Evolutionary conservation across 805 yeast species (phyloP).

Genomic region (Zygoascus tannicola): DNA sequence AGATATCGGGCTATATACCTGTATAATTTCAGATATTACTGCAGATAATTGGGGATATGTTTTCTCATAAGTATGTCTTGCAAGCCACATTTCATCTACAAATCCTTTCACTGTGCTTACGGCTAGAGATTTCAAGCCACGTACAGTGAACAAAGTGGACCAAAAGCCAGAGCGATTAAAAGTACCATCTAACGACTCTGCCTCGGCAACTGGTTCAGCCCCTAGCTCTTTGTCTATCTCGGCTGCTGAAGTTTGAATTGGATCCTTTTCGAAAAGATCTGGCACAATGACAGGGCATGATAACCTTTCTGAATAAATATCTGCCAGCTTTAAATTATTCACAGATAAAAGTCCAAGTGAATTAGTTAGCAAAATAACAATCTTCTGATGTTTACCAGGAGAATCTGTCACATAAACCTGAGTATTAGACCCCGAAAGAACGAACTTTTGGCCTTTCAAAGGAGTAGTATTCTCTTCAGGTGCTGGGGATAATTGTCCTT

Average conservation of each 20-base stretch:
- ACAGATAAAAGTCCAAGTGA: constrained; percentile 24
- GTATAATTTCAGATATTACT: constrained; percentile 23
- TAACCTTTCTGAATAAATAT: constrained; percentile 19
- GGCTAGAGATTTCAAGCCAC: constrained; percentile 20
- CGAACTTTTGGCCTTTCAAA: constrained; percentile 18
- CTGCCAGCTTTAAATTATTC: constrained; percentile 25
- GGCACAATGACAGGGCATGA: constrained; percentile 26
- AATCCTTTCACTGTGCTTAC: constrained; percentile 24
- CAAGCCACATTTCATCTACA: constrained; percentile 30
- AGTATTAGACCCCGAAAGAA: constrained; percentile 15
- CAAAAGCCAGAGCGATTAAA: neutral
- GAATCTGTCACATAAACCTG: constrained; percentile 18
- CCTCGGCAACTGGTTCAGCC: neutral
- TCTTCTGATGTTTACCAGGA: constrained; percentile 7
- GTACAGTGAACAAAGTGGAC: constrained; percentile 5
- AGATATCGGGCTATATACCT: constrained; percentile 21
- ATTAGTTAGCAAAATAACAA: constrained; percentile 24
- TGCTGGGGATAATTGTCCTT: neutral
- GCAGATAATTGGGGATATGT: constrained; percentile 21
- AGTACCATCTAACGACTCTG: neutral
- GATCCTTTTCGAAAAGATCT: constrained; percentile 27
- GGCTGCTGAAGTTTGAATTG: constrained; percentile 19
- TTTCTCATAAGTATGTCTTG: constrained; percentile 26
- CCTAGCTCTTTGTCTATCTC: constrained; percentile 6
- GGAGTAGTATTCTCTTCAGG: neutral